Evolutionary conservation across 768 basidiomycete species (phyloP), one percentile per base, ranked within the genome.

Genomic region (Lactifluus hygrophoroides): DNA sequence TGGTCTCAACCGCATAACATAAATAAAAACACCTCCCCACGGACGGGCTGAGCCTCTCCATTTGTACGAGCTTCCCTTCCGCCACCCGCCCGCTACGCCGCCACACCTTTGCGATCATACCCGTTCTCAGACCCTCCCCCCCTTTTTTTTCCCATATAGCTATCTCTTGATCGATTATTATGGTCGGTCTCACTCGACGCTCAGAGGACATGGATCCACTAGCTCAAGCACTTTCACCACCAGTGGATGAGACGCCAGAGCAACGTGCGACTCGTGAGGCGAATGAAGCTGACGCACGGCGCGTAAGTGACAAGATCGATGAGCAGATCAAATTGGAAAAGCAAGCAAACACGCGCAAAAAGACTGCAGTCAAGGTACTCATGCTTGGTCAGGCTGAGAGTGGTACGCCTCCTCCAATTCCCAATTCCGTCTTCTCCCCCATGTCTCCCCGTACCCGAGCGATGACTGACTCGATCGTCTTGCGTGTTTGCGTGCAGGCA

Each of bases 241-340:
- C 58, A 0, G 7, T 19, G 5, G 13, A 16, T 7, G 58, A 59
- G 57, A 67, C 67, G 10, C 47, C 68, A 19, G 52, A 64, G 19
- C 52, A 66, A 43, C 62, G 68, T 11, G 57, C 52, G 6, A 4
- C 38, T 27, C 68, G 68, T 13, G 37, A 68, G 34, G 38, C 47
- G n/a, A 48, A 42, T 32, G 68, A 69, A 43, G 34, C 37, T 1
- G 68, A 68, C 27, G 68, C 66, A 2, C 56, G 58, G 14, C 60
- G 60, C n/a, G 58, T 64, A 38, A 68, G 65, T 30, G 65, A 69
- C 13, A 56, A 25, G 19, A 69, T 69, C 46, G 68, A 69, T 25
- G 66, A 64, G 38, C 53, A 60, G 54, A 34, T 69, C 45, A 66
- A 60, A 40, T 27, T 34, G 14, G 54, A 53, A 23, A 66, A 54